These are phyloP conservation scores for Pythium guiyangense DNA, from an alignment of 352 stramenopile species.

Conservation along the genomic window DNA sequence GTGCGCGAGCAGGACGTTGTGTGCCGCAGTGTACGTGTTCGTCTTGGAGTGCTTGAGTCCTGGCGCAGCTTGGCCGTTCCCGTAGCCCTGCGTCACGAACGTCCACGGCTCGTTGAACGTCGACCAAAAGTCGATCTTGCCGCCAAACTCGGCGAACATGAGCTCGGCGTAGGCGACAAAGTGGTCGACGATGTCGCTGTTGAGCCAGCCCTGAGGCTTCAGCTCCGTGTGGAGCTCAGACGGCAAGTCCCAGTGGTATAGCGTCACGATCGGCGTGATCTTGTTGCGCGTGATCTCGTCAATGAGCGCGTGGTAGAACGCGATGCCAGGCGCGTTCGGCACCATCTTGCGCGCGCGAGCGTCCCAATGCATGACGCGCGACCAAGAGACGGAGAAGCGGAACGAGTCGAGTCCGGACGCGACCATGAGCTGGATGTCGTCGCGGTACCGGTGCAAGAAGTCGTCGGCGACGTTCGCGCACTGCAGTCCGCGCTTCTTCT, in stretches of 20 bases:
- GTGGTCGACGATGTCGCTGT: slow-evolving; percentile 43
- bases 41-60: slow-evolving; percentile 28
- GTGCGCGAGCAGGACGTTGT: slow-evolving; percentile 92
- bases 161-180: slow-evolving; percentile 89
- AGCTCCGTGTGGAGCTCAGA: slow-evolving; percentile 78
- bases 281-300: slow-evolving; percentile 57
- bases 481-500: slow-evolving; percentile 34
- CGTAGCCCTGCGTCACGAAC: slow-evolving; percentile 85
- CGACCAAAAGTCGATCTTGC: slow-evolving; percentile 91
- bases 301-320: no score
- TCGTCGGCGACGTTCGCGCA: slow-evolving; percentile 80
- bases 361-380: no score
- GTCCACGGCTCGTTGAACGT: slow-evolving; percentile 95
- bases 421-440: no score
- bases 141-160: slow-evolving; percentile 89
- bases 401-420: no score
- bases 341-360: no score
- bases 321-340: no score
- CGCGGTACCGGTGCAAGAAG: no score
- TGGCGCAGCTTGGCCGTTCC: slow-evolving; percentile 45
- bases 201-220: slow-evolving; percentile 60
- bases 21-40: slow-evolving; percentile 55
- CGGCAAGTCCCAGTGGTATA: slow-evolving; percentile 96
- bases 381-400: no score
- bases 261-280: slow-evolving; percentile 88